Base-by-base conservation (phyloP, 164 flowering plant species). In the Annona squamosa region DNA sequence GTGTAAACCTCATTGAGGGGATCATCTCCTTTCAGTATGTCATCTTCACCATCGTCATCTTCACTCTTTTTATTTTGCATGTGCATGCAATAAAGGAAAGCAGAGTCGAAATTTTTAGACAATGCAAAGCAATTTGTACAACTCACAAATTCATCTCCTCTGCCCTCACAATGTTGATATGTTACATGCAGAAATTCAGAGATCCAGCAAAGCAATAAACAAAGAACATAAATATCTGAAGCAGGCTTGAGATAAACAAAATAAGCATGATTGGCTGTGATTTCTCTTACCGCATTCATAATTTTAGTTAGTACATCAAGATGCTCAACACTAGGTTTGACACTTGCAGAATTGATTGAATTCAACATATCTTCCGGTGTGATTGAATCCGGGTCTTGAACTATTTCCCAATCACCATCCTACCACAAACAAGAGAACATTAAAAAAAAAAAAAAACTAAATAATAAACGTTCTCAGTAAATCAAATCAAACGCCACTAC, bases 321-420 rank as follows among this genome's bases (percentile, higher is more conserved):
- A 74, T 91, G 88, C 45, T 86, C 90, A 44, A 80, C 71, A 45
- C 85, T 76, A n/a, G 91, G 85, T 75, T 80, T 84, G 45, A 81
- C 83, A 45, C 48, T 71, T 43, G 86, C 48, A 17, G 86, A 67
- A 79, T 75, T 78, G 46, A 79, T 68, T 48, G 85, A 83, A 80
- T 77, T 73, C 6, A 87, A 48, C 64, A 84, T 68, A 65, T 81
- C 81, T 71, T 77, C 79, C 48, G 78, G 84, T 42, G 72, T 59
- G 62, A 77, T 84, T 62, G 63, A 77, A 67, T 82, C 85, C 57
- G 56, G 83, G 16, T 70, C 86, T 48, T 80, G 77, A 77, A 84
- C 77, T 78, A 93, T 96, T 78, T 95, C 99, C 97, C 97, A 95
- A 71, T 93, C 99, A 72, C 90, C 81, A 78, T 90, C 95, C 95